phyloP scores from a whole-genome alignment of 345 rosid species.

The Viola odorata region DNA sequence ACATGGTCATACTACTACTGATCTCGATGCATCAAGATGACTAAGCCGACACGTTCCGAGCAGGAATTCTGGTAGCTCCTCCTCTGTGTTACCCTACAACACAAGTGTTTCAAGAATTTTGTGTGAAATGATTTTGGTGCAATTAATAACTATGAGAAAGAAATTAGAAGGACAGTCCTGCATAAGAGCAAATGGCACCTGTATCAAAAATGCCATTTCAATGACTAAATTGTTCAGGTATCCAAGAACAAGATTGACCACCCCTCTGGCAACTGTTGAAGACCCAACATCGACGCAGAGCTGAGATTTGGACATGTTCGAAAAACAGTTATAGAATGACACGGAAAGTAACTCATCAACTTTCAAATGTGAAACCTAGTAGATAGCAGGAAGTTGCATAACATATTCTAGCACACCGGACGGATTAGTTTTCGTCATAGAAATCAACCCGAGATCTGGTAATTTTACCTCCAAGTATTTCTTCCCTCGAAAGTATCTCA shows the following conservation, averaged over 20 bases:
- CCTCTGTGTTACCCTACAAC: constrained; percentile 78
- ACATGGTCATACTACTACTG: constrained; percentile 29
- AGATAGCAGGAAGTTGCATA: too few species aligned
- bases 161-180: neutral
- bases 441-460: neutral
- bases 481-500: constrained; percentile 56
- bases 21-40: constrained; percentile 57
- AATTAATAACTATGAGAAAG: too few species aligned
- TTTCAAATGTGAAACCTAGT: too few species aligned
- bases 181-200: constrained; percentile 32
- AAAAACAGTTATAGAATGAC: too few species aligned
- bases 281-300: constrained; percentile 79
- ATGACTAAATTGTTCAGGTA: constrained; percentile 74
- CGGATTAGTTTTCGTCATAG: too few species aligned
- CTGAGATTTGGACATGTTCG: constrained; percentile 32
- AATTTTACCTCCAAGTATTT: constrained; percentile 74
- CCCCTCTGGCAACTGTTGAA: constrained; percentile 86
- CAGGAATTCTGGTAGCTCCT: constrained; percentile 82
- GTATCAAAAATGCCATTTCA: constrained; percentile 91
- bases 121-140: neutral
- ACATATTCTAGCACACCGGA: too few species aligned
- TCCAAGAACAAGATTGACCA: constrained; percentile 71
- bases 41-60: constrained; percentile 83
- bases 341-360: too few species aligned
- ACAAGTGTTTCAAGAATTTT: neutral